Percentiles rank a stretch among this genome's conserved stretches.
These are phyloP conservation scores for Sclerotiophoma versabilis DNA, from an alignment of 2,329 filamentous ascomycete genomes.

Conservation along the genomic window DNA sequence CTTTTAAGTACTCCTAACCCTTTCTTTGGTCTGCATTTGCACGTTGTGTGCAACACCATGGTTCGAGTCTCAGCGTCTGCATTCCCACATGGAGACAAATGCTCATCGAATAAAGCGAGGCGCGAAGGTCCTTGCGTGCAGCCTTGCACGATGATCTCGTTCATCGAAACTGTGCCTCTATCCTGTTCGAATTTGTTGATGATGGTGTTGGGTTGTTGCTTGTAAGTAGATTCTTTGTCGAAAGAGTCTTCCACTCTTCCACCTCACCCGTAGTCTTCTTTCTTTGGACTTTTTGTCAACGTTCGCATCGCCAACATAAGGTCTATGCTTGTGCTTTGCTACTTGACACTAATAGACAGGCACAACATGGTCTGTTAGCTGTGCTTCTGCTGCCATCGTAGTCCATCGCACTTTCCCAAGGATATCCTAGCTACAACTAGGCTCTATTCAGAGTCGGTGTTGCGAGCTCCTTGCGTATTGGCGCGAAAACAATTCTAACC, in stretches of 20 bases:
- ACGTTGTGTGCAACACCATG: neutral
- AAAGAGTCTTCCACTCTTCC: neutral
- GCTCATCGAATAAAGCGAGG: neutral
- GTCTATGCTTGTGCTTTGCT: no score
- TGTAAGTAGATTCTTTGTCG: no score
- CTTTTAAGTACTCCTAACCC: neutral
- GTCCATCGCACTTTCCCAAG: no score
- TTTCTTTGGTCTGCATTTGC: neutral
- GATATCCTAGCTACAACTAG: no score
- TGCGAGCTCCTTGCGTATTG: no score
- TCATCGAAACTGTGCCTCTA: neutral
- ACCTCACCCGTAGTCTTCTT: neutral
- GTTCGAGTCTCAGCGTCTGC: neutral
- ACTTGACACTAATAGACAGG: no score
- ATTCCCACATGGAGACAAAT: neutral
- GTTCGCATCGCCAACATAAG: neutral
- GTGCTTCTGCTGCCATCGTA: no score
- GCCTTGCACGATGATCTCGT: conserved; percentile 3
- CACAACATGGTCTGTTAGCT: no score
- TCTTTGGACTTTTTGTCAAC: conserved; percentile 1
- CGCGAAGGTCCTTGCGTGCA: neutral
- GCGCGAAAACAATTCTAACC: no score
- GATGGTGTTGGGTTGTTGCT: neutral
- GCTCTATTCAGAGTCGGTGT: no score
- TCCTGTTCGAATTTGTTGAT: neutral